Evolutionary conservation across 2,329 filamentous ascomycete species (phyloP).

Genomic region (Coniochaeta sp.): DNA sequence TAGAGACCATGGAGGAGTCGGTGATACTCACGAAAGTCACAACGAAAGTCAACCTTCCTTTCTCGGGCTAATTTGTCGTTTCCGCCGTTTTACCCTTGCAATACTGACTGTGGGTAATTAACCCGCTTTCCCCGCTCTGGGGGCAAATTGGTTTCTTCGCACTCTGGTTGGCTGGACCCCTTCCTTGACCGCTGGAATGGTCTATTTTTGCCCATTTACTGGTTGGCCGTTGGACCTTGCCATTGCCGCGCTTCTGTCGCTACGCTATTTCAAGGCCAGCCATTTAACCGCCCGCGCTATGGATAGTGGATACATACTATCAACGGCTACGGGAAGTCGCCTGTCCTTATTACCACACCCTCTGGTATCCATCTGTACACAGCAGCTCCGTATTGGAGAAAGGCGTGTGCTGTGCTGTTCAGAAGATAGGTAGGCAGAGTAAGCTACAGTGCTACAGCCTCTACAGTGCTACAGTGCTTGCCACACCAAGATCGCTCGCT

Average conservation of each 20-base stretch:
- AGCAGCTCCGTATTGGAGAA: too few species aligned
- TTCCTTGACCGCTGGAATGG: background rate
- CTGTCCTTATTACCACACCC: slow-evolving; percentile 3
- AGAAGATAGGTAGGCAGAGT: background rate
- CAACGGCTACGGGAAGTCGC: background rate
- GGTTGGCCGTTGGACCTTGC: background rate
- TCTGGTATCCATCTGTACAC: background rate
- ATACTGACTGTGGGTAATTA: background rate
- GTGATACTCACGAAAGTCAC: background rate
- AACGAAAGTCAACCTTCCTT: background rate
- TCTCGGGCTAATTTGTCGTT: background rate
- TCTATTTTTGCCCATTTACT: slow-evolving; percentile 3
- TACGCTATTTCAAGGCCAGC: background rate
- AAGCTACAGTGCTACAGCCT: background rate
- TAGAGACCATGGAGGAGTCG: background rate
- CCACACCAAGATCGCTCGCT: too few species aligned
- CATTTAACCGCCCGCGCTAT: slow-evolving; percentile 2
- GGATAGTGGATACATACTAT: background rate
- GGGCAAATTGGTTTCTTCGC: background rate
- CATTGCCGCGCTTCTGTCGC: background rate
- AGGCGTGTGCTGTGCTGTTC: too few species aligned
- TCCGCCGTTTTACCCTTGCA: background rate
- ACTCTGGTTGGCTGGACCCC: background rate
- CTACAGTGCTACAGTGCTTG: background rate
- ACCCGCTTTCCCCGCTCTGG: background rate